Base-by-base conservation (phyloP, 305 asterid species). In the Withania somnifera region DNA sequence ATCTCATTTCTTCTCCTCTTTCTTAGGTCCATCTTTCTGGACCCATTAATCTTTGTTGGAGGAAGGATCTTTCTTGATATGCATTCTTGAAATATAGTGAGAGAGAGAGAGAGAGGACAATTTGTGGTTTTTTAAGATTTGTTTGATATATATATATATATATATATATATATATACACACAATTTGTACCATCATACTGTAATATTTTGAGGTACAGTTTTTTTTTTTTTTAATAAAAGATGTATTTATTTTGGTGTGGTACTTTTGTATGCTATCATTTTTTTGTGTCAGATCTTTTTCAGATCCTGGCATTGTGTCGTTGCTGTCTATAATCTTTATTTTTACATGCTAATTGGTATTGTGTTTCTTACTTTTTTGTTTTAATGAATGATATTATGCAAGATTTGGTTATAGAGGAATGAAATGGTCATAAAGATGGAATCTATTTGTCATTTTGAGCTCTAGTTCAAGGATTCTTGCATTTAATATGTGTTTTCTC, bases 231-330 rank as follows among this genome's bases (percentile, higher is more conserved):
- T 36, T 80, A 52, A 69, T n/a, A n/a, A n/a, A n/a, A n/a, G n/a
- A n/a, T n/a, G n/a, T n/a, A 58, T 53, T 45, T 58, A 2, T 53
- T 19, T 11, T 17, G 36, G 13, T 22, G 3, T 58, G 67, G 67
- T 58, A 32, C 56, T 61, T 52, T 36, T 79, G 57, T 26, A 13
- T 63, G 15, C 51, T 7, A 75, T 47, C 67, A 14, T 28, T 30
- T 63, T 69, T 82, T 50, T 81, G 66, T 73, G 66, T 61, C 80
- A 60, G 89, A 86, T 90, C 87, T 89, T 81, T 50, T 84, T 42
- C 58, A 17, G 81, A 83, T 80, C 71, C 63, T 84, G 79, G 67
- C 82, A 58, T 61, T 83, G 80, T 51, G 51, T 30, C 57, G 75
- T 78, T 77, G 4, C 3, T 56, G 75, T 42, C 73, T 77, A 40